Conservation (phyloP, 2,329 filamentous ascomycete genomes). For the Trichocomaceae sp. region DNA sequence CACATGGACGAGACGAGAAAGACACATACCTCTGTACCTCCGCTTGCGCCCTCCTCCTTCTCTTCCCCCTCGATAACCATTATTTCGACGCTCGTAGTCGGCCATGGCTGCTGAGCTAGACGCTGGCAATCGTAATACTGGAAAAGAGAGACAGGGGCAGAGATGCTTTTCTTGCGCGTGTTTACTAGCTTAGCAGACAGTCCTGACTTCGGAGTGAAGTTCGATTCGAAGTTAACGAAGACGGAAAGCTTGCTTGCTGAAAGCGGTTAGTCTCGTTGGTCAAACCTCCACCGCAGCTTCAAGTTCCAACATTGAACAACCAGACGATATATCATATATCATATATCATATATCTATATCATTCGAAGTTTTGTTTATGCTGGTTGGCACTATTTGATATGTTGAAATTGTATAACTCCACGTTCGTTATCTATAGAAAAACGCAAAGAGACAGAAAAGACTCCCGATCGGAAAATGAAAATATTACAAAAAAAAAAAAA, state of each 20-base stretch:
- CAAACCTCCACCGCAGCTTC: no score
- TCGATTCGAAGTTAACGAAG: no score
- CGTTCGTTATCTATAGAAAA: constrained; percentile 5
- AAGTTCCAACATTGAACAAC: no score
- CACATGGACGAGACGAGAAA: neutral
- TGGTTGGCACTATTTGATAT: no score
- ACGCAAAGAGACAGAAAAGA: constrained; percentile 10
- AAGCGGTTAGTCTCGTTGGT: neutral
- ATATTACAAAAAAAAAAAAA: neutral
- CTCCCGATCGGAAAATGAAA: neutral
- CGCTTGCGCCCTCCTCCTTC: constrained; percentile 58
- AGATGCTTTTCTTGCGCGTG: neutral
- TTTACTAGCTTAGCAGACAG: no score
- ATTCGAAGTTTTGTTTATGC: no score
- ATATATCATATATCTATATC: no score
- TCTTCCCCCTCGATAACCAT: constrained; percentile 42
- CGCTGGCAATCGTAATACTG: neutral
- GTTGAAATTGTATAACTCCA: neutral
- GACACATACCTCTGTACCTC: constrained; percentile 64
- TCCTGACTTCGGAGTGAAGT: no score
- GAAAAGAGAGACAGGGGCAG: neutral
- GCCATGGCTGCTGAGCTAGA: constrained; percentile 36
- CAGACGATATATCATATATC: no score
- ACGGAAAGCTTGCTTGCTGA: neutral
- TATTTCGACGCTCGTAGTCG: constrained; percentile 51